Evolutionary conservation across 148 eudicot genomes (phyloP), one percentile per base, ranked within the genome.

Genomic region (Drosera capensis): DNA sequence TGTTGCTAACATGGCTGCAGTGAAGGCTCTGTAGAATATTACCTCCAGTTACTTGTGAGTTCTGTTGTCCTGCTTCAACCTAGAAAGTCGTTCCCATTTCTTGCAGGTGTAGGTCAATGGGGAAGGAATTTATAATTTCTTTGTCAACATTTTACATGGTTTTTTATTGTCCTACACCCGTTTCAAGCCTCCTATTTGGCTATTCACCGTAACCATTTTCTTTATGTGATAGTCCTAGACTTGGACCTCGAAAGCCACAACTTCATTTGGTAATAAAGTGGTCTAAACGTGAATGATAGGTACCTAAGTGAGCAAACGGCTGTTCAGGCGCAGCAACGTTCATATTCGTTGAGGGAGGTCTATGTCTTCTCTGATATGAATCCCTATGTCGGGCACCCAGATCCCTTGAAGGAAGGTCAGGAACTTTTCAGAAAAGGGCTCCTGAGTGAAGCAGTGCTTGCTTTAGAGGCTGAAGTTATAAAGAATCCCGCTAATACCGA

Each of bases 371-470:
- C 99, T 51, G 99, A 90, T 57, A 63, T 90, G 68, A 90, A 90
- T 60, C 99, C 99, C 19, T 90, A 90, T 59, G 95, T 90, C 47
- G 99, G 95, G 58, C 95, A 72, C 35, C 78, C 95, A 35, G 75
- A 90, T 71, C 99, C 99, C 46, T 42, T 90, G 47, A 84, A 71
- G 67, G 99, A 90, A 73, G 99, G 99, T 24, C 95, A 84, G 51
- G 95, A 80, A 46, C 69, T 90, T 39, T 90, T 90, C 45, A 77
- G 83, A 17, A 90, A 76, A 51, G 97, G 99, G 40, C 93, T 90
- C 46, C 67, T 90, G 67, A 90, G 99, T 67, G 99, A 90, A 66
- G 95, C 99, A 40, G 95, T 90, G 57, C 95, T 90, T 72, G 99
- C 95, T 65, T 68, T 90, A 62, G 99, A 85, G 76, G 99, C 95